Conservation (phyloP, 108 stramenopile genomes). For the Cyclotella baltica region DNA sequence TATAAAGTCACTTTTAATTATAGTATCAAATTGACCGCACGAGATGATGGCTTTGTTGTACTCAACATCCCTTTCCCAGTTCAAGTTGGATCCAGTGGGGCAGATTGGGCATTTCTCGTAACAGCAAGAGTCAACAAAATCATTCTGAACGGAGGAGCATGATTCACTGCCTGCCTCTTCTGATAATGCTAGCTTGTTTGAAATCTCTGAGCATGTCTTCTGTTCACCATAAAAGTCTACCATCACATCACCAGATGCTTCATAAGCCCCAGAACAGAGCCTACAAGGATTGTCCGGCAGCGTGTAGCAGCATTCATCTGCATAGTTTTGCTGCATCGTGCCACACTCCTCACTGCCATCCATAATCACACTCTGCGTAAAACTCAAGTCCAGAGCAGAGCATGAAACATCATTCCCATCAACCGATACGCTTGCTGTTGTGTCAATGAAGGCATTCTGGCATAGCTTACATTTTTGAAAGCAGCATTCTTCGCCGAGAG, state of each 20-base stretch:
- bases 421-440: conserved; percentile 37
- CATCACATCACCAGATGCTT: conserved; percentile 25
- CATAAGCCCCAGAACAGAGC: conserved; percentile 36
- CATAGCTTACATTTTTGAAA: conserved; percentile 53
- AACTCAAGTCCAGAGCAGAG: conserved; percentile 43
- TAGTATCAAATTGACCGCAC: conserved; percentile 50
- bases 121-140: conserved; percentile 37
- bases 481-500: conserved; percentile 35
- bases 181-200: conserved; percentile 48
- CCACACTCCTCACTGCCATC: conserved; percentile 42
- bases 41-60: conserved; percentile 47
- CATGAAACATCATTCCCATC: conserved; percentile 32
- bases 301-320: conserved; percentile 48
- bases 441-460: conserved; percentile 44
- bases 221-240: conserved; percentile 43
- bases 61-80: conserved; percentile 53
- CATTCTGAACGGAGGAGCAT: conserved; percentile 32
- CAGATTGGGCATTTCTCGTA: conserved; percentile 47
- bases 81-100: conserved; percentile 50
- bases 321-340: conserved; percentile 25
- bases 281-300: conserved; percentile 49
- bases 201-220: conserved; percentile 40
- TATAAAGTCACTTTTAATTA: conserved; percentile 37
- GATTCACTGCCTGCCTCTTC: conserved; percentile 44
- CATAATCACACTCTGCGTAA: conserved; percentile 32